Conservation (phyloP, 495 filamentous ascomycete species). For the Aspergillus homomorphus region DNA sequence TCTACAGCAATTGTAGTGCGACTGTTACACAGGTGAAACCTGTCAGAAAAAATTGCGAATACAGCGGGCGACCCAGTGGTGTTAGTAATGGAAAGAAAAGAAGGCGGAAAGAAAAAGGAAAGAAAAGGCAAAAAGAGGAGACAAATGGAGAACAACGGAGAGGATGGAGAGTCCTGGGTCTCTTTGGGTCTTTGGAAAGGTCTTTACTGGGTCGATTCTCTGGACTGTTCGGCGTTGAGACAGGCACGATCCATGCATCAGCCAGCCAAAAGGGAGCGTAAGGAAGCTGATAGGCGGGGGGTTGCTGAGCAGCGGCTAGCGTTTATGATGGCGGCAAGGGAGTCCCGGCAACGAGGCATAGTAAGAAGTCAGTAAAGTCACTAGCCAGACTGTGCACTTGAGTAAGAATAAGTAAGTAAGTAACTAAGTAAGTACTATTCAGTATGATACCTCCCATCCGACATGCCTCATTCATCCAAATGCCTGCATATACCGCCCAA, state of each 20-base stretch:
- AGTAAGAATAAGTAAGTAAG: background rate
- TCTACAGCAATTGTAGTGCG: slow-evolving; percentile 3
- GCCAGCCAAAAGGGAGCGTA: slow-evolving; percentile 27
- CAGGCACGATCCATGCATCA: slow-evolving; percentile 29
- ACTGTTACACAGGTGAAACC: slow-evolving; percentile 17
- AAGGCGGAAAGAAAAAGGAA: background rate
- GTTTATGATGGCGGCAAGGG: slow-evolving; percentile 41
- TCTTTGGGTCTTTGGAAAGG: background rate
- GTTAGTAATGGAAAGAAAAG: slow-evolving; percentile 9
- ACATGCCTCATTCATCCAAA: no score
- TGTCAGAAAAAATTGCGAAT: slow-evolving; percentile 15
- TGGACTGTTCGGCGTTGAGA: slow-evolving; percentile 19
- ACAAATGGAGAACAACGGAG: slow-evolving; percentile 6
- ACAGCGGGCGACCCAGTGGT: slow-evolving; percentile 3
- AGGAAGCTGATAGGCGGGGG: slow-evolving; percentile 36
- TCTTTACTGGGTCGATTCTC: slow-evolving; percentile 17
- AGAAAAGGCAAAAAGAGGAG: slow-evolving; percentile 4
- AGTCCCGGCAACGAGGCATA: slow-evolving; percentile 42
- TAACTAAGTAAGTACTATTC: background rate
- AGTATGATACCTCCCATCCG: no score
- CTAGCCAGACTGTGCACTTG: no score
- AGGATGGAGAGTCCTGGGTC: no score
- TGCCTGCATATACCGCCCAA: background rate
- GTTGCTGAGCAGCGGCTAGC: slow-evolving; percentile 37
- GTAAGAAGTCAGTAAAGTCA: background rate